phyloP scores from a whole-genome alignment of 2,329 filamentous ascomycete genomes.

The Monosporascus sp. region DNA sequence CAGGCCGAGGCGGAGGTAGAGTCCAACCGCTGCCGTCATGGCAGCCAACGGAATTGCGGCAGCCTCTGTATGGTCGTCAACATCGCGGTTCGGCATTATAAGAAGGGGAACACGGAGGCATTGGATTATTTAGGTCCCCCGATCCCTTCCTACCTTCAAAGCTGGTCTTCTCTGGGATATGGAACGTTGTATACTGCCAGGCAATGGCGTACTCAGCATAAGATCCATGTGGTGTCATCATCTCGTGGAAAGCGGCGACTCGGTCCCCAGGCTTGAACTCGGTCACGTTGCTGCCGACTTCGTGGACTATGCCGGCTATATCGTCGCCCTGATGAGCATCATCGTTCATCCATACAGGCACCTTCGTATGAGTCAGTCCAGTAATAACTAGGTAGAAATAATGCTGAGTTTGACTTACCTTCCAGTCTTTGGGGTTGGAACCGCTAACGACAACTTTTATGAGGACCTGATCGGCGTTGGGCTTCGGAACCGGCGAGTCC shows the following conservation, averaged over 20 bases:
- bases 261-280: conserved; percentile 49
- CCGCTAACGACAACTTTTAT: conserved; percentile 38
- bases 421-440: conserved; percentile 41
- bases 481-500: conserved; percentile 34
- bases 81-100: background rate
- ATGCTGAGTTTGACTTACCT: conserved; percentile 2
- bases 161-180: conserved; percentile 39
- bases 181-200: conserved; percentile 51
- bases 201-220: conserved; percentile 59
- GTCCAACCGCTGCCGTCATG: conserved; percentile 46
- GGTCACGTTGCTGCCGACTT: conserved; percentile 47
- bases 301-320: conserved; percentile 48
- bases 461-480: conserved; percentile 32
- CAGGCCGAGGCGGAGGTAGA: conserved; percentile 41
- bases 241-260: conserved; percentile 45
- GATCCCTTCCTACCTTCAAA: conserved; percentile 38
- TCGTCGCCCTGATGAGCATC: conserved; percentile 47
- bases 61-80: conserved; percentile 33
- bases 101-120: background rate
- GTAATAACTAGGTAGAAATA: background rate
- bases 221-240: conserved; percentile 43
- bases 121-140: no score
- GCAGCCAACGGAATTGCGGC: conserved; percentile 51
- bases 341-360: conserved; percentile 17
- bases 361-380: conserved; percentile 15